These are phyloP conservation scores for Spongispora temasekensis DNA, from an alignment of 1,284 basidiomycete genomes.

Conservation along the genomic window DNA sequence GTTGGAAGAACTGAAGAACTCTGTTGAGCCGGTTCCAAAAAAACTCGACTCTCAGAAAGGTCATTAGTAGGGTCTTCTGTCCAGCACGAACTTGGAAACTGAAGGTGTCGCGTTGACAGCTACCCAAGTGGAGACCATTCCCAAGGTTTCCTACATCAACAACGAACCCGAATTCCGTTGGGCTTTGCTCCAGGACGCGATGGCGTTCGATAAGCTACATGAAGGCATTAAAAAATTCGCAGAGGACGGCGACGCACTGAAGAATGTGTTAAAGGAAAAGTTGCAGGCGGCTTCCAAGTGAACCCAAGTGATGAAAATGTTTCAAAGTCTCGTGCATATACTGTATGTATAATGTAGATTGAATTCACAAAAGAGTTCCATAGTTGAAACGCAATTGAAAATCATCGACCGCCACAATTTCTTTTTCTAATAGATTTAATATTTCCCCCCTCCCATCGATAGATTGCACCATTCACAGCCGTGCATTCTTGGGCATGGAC, in stretches of 20 bases:
- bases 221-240: slow-evolving; percentile 98
- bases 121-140: slow-evolving; percentile 59
- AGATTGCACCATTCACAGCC: slow-evolving; percentile 11
- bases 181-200: slow-evolving; percentile 84
- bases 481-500: slow-evolving; percentile 19
- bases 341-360: no score
- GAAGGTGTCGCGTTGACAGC: no score
- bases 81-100: background rate
- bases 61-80: slow-evolving; percentile 40
- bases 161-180: slow-evolving; percentile 95
- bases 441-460: no score
- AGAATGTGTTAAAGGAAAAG: slow-evolving; percentile 82
- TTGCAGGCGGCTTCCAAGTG: slow-evolving; percentile 40
- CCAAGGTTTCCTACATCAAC: slow-evolving; percentile 86
- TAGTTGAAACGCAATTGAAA: no score
- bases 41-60: slow-evolving; percentile 76
- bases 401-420: no score
- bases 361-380: no score
- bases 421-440: no score
- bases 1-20: slow-evolving; percentile 88
- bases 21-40: slow-evolving; percentile 75
- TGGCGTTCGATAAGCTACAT: slow-evolving; percentile 95
- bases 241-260: slow-evolving; percentile 91
- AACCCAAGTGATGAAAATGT: no score
- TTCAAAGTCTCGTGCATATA: no score